phyloP scores from a whole-genome alignment of 2,329 filamentous ascomycete genomes.

The Macrophomina pseudophaseolina region DNA sequence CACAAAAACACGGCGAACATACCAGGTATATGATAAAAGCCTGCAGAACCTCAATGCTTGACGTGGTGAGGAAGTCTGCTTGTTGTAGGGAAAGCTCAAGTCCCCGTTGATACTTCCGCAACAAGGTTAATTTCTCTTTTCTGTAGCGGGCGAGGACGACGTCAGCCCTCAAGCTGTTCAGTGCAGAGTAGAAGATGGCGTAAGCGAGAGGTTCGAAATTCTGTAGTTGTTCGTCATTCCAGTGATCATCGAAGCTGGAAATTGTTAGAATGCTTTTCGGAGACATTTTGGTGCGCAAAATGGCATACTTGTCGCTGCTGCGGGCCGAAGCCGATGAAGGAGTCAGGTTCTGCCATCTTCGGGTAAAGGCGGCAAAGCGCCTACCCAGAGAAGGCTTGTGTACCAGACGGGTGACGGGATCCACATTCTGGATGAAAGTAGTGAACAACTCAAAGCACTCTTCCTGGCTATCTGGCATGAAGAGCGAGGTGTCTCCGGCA shows the following conservation, averaged over 20 bases:
- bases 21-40: slow-evolving; percentile 43
- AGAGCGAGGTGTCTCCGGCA: slow-evolving; percentile 9
- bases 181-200: slow-evolving; percentile 44
- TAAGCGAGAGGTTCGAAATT: slow-evolving; percentile 39
- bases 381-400: slow-evolving; percentile 23
- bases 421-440: slow-evolving; percentile 22
- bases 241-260: slow-evolving; percentile 10
- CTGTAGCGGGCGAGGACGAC: slow-evolving; percentile 39
- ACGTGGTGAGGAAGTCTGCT: slow-evolving; percentile 45
- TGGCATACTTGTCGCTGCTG: slow-evolving; percentile 13
- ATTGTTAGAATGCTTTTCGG: neutral
- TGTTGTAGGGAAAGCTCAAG: slow-evolving; percentile 43
- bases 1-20: neutral
- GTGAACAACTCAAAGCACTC: slow-evolving; percentile 20
- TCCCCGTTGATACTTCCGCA: slow-evolving; percentile 41
- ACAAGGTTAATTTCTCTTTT: slow-evolving; percentile 39
- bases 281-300: neutral
- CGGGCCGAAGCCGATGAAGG: slow-evolving; percentile 20
- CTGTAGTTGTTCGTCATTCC: slow-evolving; percentile 23
- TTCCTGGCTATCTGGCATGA: slow-evolving; percentile 22
- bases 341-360: slow-evolving; percentile 17
- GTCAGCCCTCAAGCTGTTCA: slow-evolving; percentile 41
- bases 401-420: slow-evolving; percentile 25
- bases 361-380: slow-evolving; percentile 19
- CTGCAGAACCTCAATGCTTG: slow-evolving; percentile 44